phyloP scores from a whole-genome alignment of 139 green algal species.

The Spirogloea muscicola region DNA sequence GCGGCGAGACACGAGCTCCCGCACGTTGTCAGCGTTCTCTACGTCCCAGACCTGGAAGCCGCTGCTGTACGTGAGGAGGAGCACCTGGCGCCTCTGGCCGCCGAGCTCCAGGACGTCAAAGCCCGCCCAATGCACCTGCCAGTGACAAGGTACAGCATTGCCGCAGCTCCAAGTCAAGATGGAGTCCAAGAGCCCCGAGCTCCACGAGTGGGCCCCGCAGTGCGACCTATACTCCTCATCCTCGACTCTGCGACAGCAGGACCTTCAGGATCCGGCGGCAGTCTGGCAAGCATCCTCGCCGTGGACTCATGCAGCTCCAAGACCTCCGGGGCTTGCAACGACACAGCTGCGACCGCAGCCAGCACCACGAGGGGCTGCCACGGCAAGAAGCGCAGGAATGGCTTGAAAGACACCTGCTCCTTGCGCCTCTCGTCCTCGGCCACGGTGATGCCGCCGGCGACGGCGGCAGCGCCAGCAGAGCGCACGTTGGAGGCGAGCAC shows the following conservation, averaged over 20 bases:
- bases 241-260: neutral
- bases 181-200: neutral
- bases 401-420: conserved; percentile 22
- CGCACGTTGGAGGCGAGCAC: conserved; percentile 18
- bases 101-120: conserved; percentile 30
- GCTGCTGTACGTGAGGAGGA: conserved; percentile 36
- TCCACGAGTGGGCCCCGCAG: neutral
- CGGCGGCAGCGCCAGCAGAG: conserved; percentile 9
- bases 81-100: conserved; percentile 12
- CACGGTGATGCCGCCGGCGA: conserved; percentile 5
- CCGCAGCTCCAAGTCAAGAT: neutral
- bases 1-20: conserved; percentile 42
- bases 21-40: conserved; percentile 19
- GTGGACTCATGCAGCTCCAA: no score
- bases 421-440: conserved; percentile 4
- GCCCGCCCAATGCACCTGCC: conserved; percentile 35
- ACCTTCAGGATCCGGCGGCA: no score
- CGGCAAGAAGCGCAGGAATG: no score
- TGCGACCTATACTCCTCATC: neutral
- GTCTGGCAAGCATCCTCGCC: no score
- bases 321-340: no score
- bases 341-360: no score
- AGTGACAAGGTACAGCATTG: neutral
- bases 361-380: neutral
- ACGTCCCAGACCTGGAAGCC: conserved; percentile 51